Conservation (phyloP, 768 basidiomycete genomes). For the Mycena rosella region DNA sequence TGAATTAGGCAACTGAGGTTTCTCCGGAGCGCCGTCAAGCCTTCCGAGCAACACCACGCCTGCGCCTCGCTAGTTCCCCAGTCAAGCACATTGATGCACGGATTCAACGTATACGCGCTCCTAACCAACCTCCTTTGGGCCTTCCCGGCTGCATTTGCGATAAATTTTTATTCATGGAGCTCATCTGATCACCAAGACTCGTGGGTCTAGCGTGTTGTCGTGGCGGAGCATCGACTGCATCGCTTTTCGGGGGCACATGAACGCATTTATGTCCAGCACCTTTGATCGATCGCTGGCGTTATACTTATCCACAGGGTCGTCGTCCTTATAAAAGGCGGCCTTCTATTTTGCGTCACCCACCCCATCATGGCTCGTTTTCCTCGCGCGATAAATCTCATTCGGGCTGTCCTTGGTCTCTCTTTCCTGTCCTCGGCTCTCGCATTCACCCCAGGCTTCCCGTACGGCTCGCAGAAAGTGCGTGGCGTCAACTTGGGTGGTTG, state of each 20-base stretch:
- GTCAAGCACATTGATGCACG: too few species aligned
- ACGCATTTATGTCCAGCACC: slow-evolving; percentile 10
- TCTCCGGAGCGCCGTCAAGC: too few species aligned
- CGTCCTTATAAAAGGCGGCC: slow-evolving; percentile 26
- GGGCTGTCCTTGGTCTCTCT: slow-evolving; percentile 45
- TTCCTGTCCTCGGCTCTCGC: slow-evolving; percentile 48
- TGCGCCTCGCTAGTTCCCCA: too few species aligned
- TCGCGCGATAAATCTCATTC: slow-evolving; percentile 12
- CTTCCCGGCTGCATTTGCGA: neutral
- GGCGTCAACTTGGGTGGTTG: slow-evolving; percentile 86
- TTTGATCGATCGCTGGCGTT: slow-evolving; percentile 8
- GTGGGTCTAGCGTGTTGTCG: slow-evolving; percentile 8
- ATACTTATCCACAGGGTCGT: neutral
- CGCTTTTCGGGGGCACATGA: slow-evolving; percentile 18
- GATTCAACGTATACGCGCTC: neutral
- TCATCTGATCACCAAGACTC: slow-evolving; percentile 1
- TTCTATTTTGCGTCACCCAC: slow-evolving; percentile 31
- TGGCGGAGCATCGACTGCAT: slow-evolving; percentile 6
- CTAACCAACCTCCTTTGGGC: neutral
- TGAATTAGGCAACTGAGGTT: too few species aligned
- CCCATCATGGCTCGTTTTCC: slow-evolving; percentile 37
- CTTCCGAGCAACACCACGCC: too few species aligned
- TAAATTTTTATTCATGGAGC: slow-evolving; percentile 20
- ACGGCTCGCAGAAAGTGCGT: slow-evolving; percentile 79
- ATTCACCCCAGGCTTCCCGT: slow-evolving; percentile 73